These are phyloP conservation scores for Camellia lanceoleosa DNA, from an alignment of 148 eudicot genomes.

Conservation along the genomic window DNA sequence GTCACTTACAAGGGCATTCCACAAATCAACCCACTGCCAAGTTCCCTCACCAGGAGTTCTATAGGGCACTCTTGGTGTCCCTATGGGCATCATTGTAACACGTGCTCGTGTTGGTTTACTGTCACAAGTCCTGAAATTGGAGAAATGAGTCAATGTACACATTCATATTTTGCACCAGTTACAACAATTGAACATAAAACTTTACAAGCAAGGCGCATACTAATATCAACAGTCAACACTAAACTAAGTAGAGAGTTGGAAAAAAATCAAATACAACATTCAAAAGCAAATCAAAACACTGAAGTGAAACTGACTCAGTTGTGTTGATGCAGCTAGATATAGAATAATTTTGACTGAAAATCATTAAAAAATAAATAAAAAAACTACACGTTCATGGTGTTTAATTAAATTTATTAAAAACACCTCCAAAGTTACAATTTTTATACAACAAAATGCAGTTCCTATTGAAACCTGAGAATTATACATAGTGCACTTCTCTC, in stretches of 20 bases:
- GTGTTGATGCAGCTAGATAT: neutral
- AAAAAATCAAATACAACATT: no score
- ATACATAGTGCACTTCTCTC: neutral
- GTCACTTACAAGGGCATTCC: slow-evolving; percentile 84
- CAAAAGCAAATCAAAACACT: no score
- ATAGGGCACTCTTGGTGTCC: slow-evolving; percentile 75
- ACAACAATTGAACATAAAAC: slow-evolving; percentile 2
- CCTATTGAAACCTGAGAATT: neutral
- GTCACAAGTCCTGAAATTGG: slow-evolving; percentile 37
- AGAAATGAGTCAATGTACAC: slow-evolving; percentile 10
- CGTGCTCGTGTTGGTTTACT: slow-evolving; percentile 60
- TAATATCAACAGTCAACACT: neutral
- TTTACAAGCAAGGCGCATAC: neutral
- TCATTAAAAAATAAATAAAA: no score
- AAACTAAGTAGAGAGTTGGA: no score
- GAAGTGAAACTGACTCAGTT: neutral
- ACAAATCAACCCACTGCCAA: slow-evolving; percentile 81
- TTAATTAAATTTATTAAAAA: no score
- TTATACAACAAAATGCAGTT: neutral
- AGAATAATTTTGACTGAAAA: no score
- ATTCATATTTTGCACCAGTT: neutral
- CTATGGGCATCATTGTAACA: slow-evolving; percentile 78
- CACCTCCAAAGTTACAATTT: neutral
- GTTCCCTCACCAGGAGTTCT: slow-evolving; percentile 62
- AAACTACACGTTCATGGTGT: no score